phyloP scores from a whole-genome alignment of 2,329 filamentous ascomycete species.

The Colletotrichum magnum region DNA sequence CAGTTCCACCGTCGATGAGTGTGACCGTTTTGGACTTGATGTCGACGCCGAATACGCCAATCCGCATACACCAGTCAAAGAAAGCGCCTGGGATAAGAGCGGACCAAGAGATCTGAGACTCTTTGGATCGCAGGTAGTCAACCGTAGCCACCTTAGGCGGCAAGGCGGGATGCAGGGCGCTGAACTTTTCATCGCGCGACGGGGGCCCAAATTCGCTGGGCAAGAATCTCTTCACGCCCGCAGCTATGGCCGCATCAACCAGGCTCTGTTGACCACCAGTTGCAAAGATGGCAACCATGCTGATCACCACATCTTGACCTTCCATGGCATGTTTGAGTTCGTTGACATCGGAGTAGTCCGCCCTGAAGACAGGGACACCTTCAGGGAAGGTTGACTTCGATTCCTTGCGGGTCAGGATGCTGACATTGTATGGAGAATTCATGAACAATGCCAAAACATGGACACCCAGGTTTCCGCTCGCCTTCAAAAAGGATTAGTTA shows the following conservation, averaged over 20 bases:
- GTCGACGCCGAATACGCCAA: constrained; percentile 62
- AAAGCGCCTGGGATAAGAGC: constrained; percentile 64
- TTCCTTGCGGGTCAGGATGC: constrained; percentile 5
- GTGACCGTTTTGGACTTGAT: constrained; percentile 53
- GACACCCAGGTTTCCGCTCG: constrained; percentile 22
- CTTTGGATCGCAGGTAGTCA: constrained; percentile 44
- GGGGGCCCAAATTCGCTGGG: constrained; percentile 62
- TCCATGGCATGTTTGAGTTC: constrained; percentile 19
- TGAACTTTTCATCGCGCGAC: constrained; percentile 42
- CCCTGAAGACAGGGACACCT: constrained; percentile 13
- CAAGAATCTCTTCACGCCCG: constrained; percentile 67
- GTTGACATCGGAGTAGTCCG: constrained; percentile 5
- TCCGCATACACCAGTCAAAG: constrained; percentile 61
- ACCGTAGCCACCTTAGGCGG: constrained; percentile 15
- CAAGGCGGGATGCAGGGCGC: constrained; percentile 16
- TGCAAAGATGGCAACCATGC: constrained; percentile 52
- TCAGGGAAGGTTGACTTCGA: constrained; percentile 8
- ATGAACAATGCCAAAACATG: constrained; percentile 9
- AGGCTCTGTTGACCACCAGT: constrained; percentile 53
- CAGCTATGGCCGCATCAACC: constrained; percentile 64
- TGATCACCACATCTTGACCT: constrained; percentile 49
- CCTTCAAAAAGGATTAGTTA: not conserved
- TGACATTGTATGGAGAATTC: constrained; percentile 19
- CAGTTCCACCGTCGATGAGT: constrained; percentile 40
- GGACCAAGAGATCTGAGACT: constrained; percentile 64